Conservation (phyloP, 2,329 filamentous ascomycete genomes). For the Ceratocystis huliohia region DNA sequence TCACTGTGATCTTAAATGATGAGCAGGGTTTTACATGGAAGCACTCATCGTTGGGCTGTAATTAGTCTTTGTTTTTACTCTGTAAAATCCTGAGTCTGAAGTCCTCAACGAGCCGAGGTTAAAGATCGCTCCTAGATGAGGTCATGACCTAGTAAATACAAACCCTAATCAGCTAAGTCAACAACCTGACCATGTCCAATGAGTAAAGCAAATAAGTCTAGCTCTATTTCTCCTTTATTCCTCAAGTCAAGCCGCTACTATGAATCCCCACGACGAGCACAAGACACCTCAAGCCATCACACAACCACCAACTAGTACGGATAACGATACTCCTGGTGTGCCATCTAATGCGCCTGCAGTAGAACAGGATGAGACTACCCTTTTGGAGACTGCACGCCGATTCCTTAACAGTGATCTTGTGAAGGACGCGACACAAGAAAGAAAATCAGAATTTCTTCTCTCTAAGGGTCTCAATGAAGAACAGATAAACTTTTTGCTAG, state of each 20-base stretch:
- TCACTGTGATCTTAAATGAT: background rate
- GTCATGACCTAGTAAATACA: background rate
- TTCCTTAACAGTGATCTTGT: conserved; percentile 70
- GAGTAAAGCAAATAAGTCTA: background rate
- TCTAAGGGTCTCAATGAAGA: conserved; percentile 57
- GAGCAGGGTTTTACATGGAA: background rate
- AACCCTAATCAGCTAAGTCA: conserved; percentile 2
- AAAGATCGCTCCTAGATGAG: background rate
- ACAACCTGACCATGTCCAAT: background rate
- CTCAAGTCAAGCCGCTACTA: conserved; percentile 2
- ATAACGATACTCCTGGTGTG: conserved; percentile 8
- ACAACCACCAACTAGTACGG: background rate
- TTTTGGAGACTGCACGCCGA: conserved; percentile 51
- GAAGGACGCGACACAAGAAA: conserved; percentile 52
- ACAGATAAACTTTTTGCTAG: conserved; percentile 57
- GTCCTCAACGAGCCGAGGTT: background rate
- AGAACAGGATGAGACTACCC: background rate
- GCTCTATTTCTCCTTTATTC: background rate
- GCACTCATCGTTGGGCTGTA: too few relatives aligned
- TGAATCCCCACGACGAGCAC: conserved; percentile 10
- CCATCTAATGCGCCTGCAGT: background rate
- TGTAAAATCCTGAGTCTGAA: background rate
- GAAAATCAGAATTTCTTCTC: conserved; percentile 63
- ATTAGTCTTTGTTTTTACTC: too few relatives aligned
- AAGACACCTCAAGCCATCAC: background rate